Base-by-base conservation (phyloP, 768 basidiomycete species). In the Austroboletus eburneus region DNA sequence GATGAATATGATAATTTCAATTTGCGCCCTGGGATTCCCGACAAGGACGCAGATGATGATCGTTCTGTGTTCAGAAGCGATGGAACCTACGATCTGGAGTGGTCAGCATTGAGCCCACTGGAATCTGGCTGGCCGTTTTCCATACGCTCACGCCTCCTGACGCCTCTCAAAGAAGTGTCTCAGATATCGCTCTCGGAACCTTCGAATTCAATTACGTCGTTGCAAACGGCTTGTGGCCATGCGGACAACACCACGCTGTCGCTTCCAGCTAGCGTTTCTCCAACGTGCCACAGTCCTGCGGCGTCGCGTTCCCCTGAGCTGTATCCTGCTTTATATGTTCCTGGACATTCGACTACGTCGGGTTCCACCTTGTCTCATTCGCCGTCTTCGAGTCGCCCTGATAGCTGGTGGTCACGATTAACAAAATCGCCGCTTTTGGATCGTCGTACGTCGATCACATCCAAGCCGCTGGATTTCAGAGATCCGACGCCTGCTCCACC, bases 391-490 rank as follows among this genome's bases (percentile, higher is more conserved):
- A 77, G 78, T 36, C 74, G 87, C 7, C 83, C 79, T 34, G 80
- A 87, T 59, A 80, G 75, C 10, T 90, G 89, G 86, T 93, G 89
- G 84, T 66, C 74, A 9, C 81, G 85, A 3, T 82, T 93, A 57
- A 72, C 85, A 13, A 78, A 77, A 45, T 77, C 81, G 16, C 76
- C 79, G 27, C 70, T 87, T 41, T 72, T 85, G 22, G 85, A 87
- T 52, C 75, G 81, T 33, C 71, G 73, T 21, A 49, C 66, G 10
- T 80, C 74, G 55, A 71, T 71, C 45, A 66, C 66, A 45, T 59
- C 49, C 56, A 64, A 42, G 48, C 55, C 38, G 37, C 61, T 72
- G 13, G 83, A 88, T 18, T 78, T 92, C 58, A 78, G 87, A 18
- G 91, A 94, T 65, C 91, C 91, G 1, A 81, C 83, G 42, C 87